Evolutionary conservation across 2,329 filamentous ascomycete genomes (phyloP).

Genomic region (Alternaria sp.): DNA sequence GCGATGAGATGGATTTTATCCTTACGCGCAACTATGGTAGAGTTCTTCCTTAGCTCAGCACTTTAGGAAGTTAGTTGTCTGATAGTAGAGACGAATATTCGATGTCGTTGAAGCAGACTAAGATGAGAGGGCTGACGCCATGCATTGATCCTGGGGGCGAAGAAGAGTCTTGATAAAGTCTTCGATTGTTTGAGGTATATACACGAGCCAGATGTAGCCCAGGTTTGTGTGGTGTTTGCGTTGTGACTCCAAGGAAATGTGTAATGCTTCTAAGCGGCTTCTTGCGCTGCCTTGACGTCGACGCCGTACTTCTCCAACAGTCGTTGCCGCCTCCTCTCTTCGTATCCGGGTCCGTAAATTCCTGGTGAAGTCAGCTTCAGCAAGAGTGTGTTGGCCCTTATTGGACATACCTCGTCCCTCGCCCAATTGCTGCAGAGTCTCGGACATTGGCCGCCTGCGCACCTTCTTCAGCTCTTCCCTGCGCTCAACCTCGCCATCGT

Average conservation of each 20-base stretch:
- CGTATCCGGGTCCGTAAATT: conserved; percentile 80
- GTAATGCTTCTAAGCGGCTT: conserved; percentile 21
- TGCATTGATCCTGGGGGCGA: too few species aligned
- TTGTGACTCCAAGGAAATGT: conserved; percentile 28
- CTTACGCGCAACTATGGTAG: neutral
- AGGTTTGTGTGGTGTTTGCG: conserved; percentile 17
- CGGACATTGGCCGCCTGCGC: conserved; percentile 74
- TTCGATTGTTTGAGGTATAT: conserved; percentile 21
- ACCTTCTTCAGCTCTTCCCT: conserved; percentile 77
- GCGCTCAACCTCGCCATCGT: conserved; percentile 75
- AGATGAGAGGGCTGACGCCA: too few species aligned
- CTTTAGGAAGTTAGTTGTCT: too few species aligned
- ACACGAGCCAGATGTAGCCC: conserved; percentile 18
- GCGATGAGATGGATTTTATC: neutral
- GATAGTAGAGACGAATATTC: too few species aligned
- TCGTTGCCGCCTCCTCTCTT: conserved; percentile 79
- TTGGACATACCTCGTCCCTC: conserved; percentile 79
- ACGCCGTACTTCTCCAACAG: conserved; percentile 88
- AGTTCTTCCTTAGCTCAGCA: neutral
- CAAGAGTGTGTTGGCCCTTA: neutral
- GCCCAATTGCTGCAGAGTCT: conserved; percentile 81
- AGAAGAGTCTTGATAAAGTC: neutral
- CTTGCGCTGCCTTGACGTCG: conserved; percentile 63
- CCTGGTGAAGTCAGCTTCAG: conserved; percentile 59
- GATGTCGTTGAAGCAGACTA: too few species aligned